Base-by-base conservation (phyloP, 371 early-diverging fungal genomes). In the Mucor saturninus region DNA sequence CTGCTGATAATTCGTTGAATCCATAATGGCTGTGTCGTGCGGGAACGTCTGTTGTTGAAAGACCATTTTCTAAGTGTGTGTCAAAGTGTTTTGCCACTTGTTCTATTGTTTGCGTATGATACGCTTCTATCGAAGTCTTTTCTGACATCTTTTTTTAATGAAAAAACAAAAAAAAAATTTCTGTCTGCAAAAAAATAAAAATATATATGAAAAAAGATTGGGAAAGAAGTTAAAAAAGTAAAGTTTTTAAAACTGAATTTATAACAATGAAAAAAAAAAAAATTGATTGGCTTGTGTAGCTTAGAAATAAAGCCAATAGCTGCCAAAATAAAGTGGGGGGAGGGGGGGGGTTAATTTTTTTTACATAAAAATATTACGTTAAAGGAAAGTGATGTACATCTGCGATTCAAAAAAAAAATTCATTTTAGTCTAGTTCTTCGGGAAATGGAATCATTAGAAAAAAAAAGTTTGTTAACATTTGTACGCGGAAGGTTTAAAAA, bases 11-110 rank as follows among this genome's bases (percentile, higher is more conserved):
- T 61, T 87, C 83, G 74, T 96, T 96, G 32, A 62, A 62, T 0
- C 96, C 96, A 72, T 92, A 87, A 38, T 76, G 79, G 0, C 66
- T 69, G 28, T 79, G 81, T 11, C 91, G 80, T 1, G 66, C 64
- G 7, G 72, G 65, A 26, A 89, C 86, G 54, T 83, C 81, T 37
- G 73, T 74, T 2, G 79, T 57, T 3, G 83, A 51, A 31, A 96
- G 83, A 15, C 96, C 96, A 8, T 73, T 84, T 21, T 77, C 73
- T 21, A 79, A 32, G 55, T 84, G 73, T 28, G 89, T 87, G 6
- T 79, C 65, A 56, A 86, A 84, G 73, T 80, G 74, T 11, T 79
- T 59, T 3, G 81, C 79, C 26, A 87, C 75, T 52, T 80, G 31
- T 3, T 50, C 50, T 7, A 50, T 29, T 14, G 31, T 2, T 31